Evolutionary conservation across 2,329 filamentous ascomycete species (phyloP), one percentile per base, ranked within the genome.

Genomic region (Cordyceps fumosorosea): DNA sequence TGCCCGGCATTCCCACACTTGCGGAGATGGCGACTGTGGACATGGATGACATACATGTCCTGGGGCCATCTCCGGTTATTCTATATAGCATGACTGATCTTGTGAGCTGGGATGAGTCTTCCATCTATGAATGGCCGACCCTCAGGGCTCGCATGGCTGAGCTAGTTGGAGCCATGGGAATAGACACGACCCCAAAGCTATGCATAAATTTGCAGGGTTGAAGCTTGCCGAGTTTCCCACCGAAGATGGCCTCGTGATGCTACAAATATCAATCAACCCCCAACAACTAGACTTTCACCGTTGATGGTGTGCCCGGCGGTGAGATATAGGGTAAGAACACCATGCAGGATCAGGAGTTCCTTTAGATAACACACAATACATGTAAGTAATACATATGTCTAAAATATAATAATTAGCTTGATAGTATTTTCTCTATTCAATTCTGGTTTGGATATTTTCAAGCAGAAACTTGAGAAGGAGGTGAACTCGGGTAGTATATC

Each of bases 131-230:
- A 55, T 72, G 76, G 20, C 72, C 74, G 5, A 79, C 79, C 1
- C 72, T 89, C 40, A 89, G 87, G 69, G 81, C 83, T 0, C 78
- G 81, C 42, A 80, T 92, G 63, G 88, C 85, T 1, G 88, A 91
- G 68, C 70, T 91, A 56, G 82, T 86, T 3, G 87, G 88, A 3
- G 83, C 84, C 12, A 72, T 91, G 51, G 89, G 89, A 0, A 77
- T 81, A 1, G 83, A 87, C 50, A 70, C 88, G 55, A 77, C 84
- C 51, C 74, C 73, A 22, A 75, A 80, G 57, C 75, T 89, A 20
- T 83, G 86, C 48, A 73, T 91, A 16, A 82, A 88, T 67, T 81
- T 89, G 63, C 14, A 16, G n/a, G 22, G 29, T 40, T 56, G 20
- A 54, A 50, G 14, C n/a, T 14, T 26, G 16, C 34, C 10, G 4